Evolutionary conservation across 2,329 filamentous ascomycete species (phyloP), one percentile per base, ranked within the genome.

Genomic region (Fusarium dimerum): DNA sequence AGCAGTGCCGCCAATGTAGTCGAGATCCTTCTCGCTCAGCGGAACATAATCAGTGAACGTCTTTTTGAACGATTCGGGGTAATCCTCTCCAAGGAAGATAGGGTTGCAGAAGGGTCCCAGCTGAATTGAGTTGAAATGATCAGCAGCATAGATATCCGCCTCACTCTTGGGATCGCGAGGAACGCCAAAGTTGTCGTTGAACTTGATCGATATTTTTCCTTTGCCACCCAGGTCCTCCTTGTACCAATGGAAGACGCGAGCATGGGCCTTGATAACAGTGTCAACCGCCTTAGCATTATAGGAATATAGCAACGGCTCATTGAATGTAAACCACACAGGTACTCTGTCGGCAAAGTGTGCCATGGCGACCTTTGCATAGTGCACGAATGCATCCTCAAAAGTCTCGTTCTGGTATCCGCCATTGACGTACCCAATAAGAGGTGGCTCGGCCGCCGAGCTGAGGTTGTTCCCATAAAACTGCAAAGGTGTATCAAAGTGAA

Each of bases 351-450:
- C 77, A 55, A 76, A 82, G 48, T 79, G 76, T 1, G 73, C 71
- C 68, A 82, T 76, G 40, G 77, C 72, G 16, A 81, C 72, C 50
- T 80, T 78, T 39, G 76, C 79, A 49, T 83, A 83, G 61, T 81
- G 70, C 2, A 81, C 73, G 59, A 79, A 83, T 13, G 76, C 76
- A 38, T 79, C 77, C 10, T 75, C 67, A 30, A 80, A 81, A 2
- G 72, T 72, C 32, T 73, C 68, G 42, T 80, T 76, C 29, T 77
- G 71, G 60, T 75, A 78, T 1, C 64, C 74, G 1, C 74, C 75
- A 39, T 77, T 74, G 38, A 66, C 56, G 57, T 76, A 72, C 42
- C 77, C 66, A 50, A 78, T 63, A 34, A 58, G 47, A 2, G 71
- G 65, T 3, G 47, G 34, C 8, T 60, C 60, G 1, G 45, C 41